Conservation (phyloP, 2,329 filamentous ascomycete species). For the Cladobotryum mycophilum region DNA sequence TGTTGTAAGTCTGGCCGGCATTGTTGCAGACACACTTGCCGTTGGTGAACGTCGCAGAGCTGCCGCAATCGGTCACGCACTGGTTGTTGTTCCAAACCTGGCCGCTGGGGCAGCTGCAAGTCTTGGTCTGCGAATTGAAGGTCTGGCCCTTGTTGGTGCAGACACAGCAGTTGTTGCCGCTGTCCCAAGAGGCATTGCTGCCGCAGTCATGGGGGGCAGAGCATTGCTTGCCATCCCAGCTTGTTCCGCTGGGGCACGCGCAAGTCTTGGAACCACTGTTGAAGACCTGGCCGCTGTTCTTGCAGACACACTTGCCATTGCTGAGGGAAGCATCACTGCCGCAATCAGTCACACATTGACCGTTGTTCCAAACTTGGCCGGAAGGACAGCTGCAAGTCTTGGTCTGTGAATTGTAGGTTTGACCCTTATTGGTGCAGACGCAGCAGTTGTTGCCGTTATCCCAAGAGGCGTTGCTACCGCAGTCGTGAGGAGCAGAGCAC, state of each 20-base stretch:
- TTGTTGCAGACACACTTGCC: too few relatives aligned
- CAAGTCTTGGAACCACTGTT: too few relatives aligned
- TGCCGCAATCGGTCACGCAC: neutral
- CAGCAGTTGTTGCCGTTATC: conserved; percentile 1
- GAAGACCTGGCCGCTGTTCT: too few relatives aligned
- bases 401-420: conserved; percentile 1
- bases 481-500: too few relatives aligned
- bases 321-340: conserved; percentile 5
- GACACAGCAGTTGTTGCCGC: conserved; percentile 4
- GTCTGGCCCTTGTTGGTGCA: conserved; percentile 12
- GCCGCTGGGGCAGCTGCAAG: conserved; percentile 8
- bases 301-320: too few relatives aligned
- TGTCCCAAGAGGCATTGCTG: neutral
- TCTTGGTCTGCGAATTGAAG: conserved; percentile 6
- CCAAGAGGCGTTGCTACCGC: neutral
- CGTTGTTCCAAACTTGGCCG: conserved; percentile 1
- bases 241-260: too few relatives aligned
- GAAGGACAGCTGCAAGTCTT: conserved; percentile 12
- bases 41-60: too few relatives aligned
- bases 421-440: conserved; percentile 12
- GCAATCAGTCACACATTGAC: conserved; percentile 6
- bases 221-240: too few relatives aligned
- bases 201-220: too few relatives aligned
- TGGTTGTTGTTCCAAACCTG: conserved; percentile 6
- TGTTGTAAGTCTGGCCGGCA: too few relatives aligned